phyloP scores from a whole-genome alignment of 140 eudicot species.

The Eryngium alpinum region DNA sequence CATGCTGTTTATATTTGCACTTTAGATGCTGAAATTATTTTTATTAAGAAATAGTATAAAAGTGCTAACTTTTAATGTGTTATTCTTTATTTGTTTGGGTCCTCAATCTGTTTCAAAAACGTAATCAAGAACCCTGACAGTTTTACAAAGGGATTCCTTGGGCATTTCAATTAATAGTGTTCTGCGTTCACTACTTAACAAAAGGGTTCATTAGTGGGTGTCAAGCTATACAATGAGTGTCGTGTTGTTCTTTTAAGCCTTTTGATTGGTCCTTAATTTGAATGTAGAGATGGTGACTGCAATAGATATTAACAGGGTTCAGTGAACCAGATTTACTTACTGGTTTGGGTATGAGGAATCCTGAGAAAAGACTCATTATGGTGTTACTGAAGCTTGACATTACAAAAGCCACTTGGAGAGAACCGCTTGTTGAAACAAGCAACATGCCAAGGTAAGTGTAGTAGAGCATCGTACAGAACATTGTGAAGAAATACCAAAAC shows the following conservation, averaged over 20 bases:
- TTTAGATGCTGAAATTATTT: no score
- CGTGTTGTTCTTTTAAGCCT: neutral
- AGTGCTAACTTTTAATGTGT: no score
- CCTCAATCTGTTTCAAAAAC: neutral
- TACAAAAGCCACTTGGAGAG: conserved; percentile 36
- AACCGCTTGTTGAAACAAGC: conserved; percentile 40
- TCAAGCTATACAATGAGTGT: neutral
- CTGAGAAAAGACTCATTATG: conserved; percentile 47
- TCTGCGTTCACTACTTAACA: neutral
- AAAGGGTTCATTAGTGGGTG: neutral
- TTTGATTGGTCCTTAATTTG: neutral
- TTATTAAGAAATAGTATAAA: no score
- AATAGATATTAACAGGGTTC: neutral
- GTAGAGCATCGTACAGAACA: conserved; percentile 39
- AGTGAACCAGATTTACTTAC: conserved; percentile 21
- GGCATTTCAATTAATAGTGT: neutral
- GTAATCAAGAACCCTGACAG: neutral
- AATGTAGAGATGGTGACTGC: neutral
- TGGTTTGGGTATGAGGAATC: conserved; percentile 51
- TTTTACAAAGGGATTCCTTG: neutral
- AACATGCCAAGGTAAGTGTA: conserved; percentile 49
- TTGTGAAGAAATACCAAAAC: conserved; percentile 42
- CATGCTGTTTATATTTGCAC: neutral
- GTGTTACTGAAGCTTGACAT: conserved; percentile 37
- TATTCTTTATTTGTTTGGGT: no score